phyloP scores from a whole-genome alignment of 305 asterid species.

The Striga hermonthica region DNA sequence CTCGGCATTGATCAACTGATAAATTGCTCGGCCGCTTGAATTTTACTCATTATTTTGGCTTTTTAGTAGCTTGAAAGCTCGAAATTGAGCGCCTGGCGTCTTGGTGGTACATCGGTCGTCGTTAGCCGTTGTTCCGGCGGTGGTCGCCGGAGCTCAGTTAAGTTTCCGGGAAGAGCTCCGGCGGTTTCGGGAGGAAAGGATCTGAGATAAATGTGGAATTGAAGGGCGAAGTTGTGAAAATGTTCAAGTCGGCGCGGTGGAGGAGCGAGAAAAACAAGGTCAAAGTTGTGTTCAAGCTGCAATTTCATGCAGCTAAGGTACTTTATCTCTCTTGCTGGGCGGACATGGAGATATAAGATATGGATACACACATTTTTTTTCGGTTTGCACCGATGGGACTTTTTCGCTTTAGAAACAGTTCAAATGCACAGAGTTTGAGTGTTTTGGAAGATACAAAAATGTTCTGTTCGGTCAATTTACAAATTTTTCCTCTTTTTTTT shows the following conservation, averaged over 20 bases:
- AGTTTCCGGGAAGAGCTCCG: constrained; percentile 52
- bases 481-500: not conserved
- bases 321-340: constrained; percentile 21
- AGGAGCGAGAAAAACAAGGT: constrained; percentile 90
- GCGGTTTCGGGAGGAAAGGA: constrained; percentile 35
- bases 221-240: constrained; percentile 44
- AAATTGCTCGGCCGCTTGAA: constrained; percentile 26
- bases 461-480: not conserved
- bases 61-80: constrained; percentile 27
- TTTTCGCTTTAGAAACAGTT: not conserved
- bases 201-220: constrained; percentile 35
- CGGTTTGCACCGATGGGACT: not conserved
- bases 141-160: constrained; percentile 70
- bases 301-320: constrained; percentile 96
- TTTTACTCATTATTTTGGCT: constrained; percentile 20
- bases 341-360: not conserved
- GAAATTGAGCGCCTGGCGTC: constrained; percentile 37
- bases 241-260: constrained; percentile 94
- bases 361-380: not conserved
- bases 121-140: constrained; percentile 42
- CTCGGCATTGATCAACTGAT: constrained; percentile 40
- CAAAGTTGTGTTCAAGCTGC: constrained; percentile 87
- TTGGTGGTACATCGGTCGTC: constrained; percentile 26
- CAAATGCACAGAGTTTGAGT: not conserved
- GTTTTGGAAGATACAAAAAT: not conserved